Evolutionary conservation across 1,284 basidiomycete genomes (phyloP).

Genomic region (Apiotrichum gamsii): DNA sequence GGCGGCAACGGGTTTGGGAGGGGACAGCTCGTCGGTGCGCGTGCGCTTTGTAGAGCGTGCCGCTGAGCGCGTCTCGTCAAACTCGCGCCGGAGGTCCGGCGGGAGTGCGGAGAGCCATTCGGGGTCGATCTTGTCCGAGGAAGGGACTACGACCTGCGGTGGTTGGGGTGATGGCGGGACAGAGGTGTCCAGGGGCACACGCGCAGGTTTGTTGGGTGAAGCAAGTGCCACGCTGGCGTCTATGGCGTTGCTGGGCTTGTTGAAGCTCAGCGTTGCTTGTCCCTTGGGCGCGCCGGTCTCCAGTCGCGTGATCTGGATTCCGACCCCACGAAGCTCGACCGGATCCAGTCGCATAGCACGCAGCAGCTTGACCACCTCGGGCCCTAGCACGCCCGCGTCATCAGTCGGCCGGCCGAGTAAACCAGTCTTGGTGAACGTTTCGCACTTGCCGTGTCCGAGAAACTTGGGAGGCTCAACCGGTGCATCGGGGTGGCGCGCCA

Average conservation of each 20-base stretch:
- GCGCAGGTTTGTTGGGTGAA: too few relatives aligned
- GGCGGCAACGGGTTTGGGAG: too few relatives aligned
- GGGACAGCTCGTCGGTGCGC: background rate
- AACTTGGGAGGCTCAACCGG: constrained; percentile 96
- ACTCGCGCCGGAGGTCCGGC: constrained; percentile 28
- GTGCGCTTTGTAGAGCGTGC: constrained; percentile 1
- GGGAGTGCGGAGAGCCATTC: constrained; percentile 39
- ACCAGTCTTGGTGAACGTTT: constrained; percentile 69
- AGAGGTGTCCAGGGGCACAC: background rate
- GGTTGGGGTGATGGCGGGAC: constrained; percentile 7
- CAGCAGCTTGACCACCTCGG: constrained; percentile 72
- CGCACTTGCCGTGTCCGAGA: constrained; percentile 84
- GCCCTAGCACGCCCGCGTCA: constrained; percentile 63
- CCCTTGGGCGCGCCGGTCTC: constrained; percentile 51
- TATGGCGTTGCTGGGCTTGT: background rate
- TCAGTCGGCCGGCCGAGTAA: constrained; percentile 60
- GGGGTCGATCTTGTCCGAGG: constrained; percentile 35
- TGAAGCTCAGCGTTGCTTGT: constrained; percentile 30
- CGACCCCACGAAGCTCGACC: constrained; percentile 83
- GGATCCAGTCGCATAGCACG: constrained; percentile 69
- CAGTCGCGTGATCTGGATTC: constrained; percentile 85
- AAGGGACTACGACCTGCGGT: background rate
- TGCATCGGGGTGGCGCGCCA: constrained; percentile 78
- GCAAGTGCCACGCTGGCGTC: background rate
- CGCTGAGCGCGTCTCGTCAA: constrained; percentile 23